A percentile compares a stretch with the other conserved stretches of the same genome.
These are phyloP conservation scores for Marchantia polymorpha DNA, from an alignment of 225 moss, liverwort and hornwort species.

Conservation along the genomic window DNA sequence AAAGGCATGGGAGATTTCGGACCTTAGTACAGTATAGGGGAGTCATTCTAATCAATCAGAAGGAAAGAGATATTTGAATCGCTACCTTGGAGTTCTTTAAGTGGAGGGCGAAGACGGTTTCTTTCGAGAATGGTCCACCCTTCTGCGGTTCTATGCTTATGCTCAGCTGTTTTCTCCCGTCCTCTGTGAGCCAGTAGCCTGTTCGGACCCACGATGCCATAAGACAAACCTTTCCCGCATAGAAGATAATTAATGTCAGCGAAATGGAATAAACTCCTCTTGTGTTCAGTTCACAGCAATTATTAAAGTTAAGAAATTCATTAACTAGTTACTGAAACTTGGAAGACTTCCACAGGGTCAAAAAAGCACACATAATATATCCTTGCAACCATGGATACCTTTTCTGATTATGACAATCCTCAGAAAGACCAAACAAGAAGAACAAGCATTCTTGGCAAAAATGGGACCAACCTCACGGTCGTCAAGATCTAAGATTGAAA, in stretches of 20 bases:
- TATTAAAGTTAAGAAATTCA: not conserved
- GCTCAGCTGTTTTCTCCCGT: constrained; percentile 48
- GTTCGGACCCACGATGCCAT: constrained; percentile 83
- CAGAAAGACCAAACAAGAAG: not conserved
- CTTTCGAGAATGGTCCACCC: constrained; percentile 32
- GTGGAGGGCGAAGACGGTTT: constrained; percentile 50
- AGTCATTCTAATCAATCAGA: not conserved
- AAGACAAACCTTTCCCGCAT: constrained; percentile 53
- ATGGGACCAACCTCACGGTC: constrained; percentile 69
- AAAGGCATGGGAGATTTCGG: not conserved
- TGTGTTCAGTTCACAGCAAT: not conserved
- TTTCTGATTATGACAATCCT: not conserved
- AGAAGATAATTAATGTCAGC: not conserved
- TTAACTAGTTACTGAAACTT: too few species aligned
- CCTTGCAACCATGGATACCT: too few species aligned
- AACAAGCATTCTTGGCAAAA: not conserved
- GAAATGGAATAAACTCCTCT: not conserved
- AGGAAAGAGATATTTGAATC: not conserved
- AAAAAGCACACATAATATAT: not conserved
- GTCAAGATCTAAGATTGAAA: constrained; percentile 72
- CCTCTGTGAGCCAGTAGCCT: constrained; percentile 71
- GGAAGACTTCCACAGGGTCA: not conserved
- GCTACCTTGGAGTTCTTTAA: constrained; percentile 62
- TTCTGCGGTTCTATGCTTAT: constrained; percentile 47
- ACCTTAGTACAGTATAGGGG: not conserved